Conservation (phyloP, 2,329 filamentous ascomycete species). For the Fusarium mexicanum region DNA sequence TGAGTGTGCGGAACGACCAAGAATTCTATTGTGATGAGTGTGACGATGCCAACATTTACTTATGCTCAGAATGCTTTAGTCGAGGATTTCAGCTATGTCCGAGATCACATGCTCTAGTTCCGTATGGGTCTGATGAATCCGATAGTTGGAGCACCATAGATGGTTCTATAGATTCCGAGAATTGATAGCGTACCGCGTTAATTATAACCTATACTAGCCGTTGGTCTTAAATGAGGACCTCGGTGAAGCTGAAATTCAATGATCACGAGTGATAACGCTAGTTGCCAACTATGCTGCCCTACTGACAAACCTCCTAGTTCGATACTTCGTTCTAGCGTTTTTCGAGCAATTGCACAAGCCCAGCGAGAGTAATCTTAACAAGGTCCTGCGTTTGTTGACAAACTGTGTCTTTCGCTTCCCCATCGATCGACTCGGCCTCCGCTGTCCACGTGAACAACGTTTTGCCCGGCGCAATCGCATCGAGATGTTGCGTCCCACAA, state of each 20-base stretch:
- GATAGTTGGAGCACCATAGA: fast-evolving
- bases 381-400: neutral
- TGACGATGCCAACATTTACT: fast-evolving
- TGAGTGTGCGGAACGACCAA: fast-evolving
- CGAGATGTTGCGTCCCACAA: neutral
- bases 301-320: fast-evolving
- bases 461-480: neutral
- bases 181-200: no score
- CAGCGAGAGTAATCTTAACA: neutral
- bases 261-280: fast-evolving
- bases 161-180: no score
- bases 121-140: fast-evolving
- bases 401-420: neutral
- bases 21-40: fast-evolving
- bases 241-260: neutral
- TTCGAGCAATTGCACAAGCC: neutral
- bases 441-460: neutral
- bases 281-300: neutral
- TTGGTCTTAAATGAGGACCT: neutral
- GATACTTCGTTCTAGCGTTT: fast-evolving
- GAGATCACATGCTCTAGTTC: fast-evolving
- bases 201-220: no score
- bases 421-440: neutral
- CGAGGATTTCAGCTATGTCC: neutral
- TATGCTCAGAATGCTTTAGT: neutral